Conservation (phyloP, 495 filamentous ascomycete species). For the Astrothelium subdiscretum region DNA sequence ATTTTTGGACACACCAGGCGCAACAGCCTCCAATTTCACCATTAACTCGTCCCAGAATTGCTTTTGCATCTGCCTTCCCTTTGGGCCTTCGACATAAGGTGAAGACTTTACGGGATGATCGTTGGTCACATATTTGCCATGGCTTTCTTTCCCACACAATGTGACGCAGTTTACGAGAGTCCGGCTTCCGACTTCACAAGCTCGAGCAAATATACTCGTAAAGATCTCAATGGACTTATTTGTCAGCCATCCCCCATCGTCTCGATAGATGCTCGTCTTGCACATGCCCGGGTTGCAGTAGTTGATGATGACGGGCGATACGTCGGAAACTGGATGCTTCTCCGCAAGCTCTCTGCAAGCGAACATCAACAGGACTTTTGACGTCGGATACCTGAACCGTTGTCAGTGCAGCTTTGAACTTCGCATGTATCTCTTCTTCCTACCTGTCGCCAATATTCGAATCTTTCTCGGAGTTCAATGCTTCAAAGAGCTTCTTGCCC, state of each 20-base stretch:
- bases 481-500: constrained; percentile 1
- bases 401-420: neutral
- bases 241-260: constrained; percentile 6
- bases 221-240: neutral
- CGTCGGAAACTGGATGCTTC: constrained; percentile 6
- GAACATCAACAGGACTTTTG: constrained; percentile 24
- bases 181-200: constrained; percentile 12
- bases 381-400: constrained; percentile 13
- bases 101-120: neutral
- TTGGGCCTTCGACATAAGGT: neutral
- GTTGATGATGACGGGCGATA: constrained; percentile 30
- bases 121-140: neutral
- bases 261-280: constrained; percentile 25
- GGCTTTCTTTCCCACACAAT: neutral
- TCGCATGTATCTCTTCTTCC: neutral
- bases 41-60: constrained; percentile 1
- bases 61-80: neutral
- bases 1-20: neutral
- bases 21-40: neutral
- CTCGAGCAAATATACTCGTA: constrained; percentile 3
- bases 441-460: constrained; percentile 15
- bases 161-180: constrained; percentile 11
- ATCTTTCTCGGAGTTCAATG: constrained; percentile 7
- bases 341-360: constrained; percentile 17
- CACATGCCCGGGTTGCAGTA: constrained; percentile 32